Evolutionary conservation across 2,329 filamentous ascomycete genomes (phyloP), one percentile per base, ranked within the genome.

Genomic region (Clonostachys byssicola): DNA sequence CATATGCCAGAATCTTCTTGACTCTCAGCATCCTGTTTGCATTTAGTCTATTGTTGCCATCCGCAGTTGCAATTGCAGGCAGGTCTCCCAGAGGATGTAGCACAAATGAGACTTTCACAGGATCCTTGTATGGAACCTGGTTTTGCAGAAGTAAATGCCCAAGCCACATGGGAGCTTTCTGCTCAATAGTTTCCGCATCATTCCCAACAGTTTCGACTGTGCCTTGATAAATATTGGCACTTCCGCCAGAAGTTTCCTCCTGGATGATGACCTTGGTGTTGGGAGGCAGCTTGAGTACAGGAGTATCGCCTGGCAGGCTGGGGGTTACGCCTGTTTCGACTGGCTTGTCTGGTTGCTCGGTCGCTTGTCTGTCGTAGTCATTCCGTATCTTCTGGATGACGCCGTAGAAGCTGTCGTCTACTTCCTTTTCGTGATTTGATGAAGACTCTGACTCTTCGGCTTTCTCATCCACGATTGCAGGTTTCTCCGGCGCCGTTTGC

Each of bases 21-120:
- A 95, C 90, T 42, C 94, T 82, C 44, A 99, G 76, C 94, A 99
- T 97, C 47, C 92, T 83, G 61, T 97, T 99, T 12, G 94, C 94
- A 63, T 97, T 99, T 45, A 99, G 77, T 20, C 94, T 85, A 54
- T 92, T 92, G 64, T 92, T 95, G 45, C 86, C 86, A 60, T 95
- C 91, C 5, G 82, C 68, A 20, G 83, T 80, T 34, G 86, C 81
- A 44, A 96, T 86, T 47, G 78, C 79, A 1, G 91, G 90, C 45
- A 97, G 71, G 23, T 78, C 70, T 54, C 89, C 85, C 57, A 88
- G 78, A 0, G 94, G 92, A 56, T 94, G 83, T 20, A 99, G 75
- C 14, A 96, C 80, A 60, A 99, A 99, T 5, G 89, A 92, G n/a
- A 97, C 85, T 74, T 99, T 99, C 56, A 92, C 82, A 2, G 92